Percentiles rank a stretch among this genome's conserved stretches.
phyloP scores from a whole-genome alignment of 2,329 filamentous ascomycete species.

The Ophiocordyceps australis region DNA sequence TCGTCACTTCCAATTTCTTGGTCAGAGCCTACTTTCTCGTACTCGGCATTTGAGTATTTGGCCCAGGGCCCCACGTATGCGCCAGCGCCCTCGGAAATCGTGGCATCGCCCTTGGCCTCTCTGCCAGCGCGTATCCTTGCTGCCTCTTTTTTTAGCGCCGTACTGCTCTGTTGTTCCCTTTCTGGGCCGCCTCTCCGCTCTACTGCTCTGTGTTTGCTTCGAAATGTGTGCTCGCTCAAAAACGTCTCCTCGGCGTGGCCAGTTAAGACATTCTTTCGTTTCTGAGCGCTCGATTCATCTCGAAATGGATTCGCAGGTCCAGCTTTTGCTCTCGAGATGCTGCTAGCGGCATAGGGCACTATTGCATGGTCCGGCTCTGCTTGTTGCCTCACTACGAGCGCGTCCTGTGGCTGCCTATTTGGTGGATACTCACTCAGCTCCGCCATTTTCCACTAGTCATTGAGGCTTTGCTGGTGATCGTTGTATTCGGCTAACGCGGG shows the following conservation, averaged over 20 bases:
- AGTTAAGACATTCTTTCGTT: slow-evolving; percentile 69
- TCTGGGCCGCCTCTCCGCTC: slow-evolving; percentile 45
- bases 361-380: slow-evolving; percentile 40
- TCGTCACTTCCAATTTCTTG: slow-evolving; percentile 64
- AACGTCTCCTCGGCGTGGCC: slow-evolving; percentile 77
- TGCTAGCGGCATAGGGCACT: slow-evolving; percentile 51
- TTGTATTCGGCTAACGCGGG: too few relatives aligned
- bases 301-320: slow-evolving; percentile 65
- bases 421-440: slow-evolving; percentile 46
- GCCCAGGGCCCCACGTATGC: slow-evolving; percentile 95
- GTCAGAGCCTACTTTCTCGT: slow-evolving; percentile 55
- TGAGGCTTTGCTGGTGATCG: too few relatives aligned
- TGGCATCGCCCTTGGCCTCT: slow-evolving; percentile 70
- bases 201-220: slow-evolving; percentile 69
- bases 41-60: slow-evolving; percentile 54
- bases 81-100: slow-evolving; percentile 68
- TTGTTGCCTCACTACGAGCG: slow-evolving; percentile 37
- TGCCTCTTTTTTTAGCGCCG: slow-evolving; percentile 51
- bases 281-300: slow-evolving; percentile 38
- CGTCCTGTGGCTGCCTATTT: slow-evolving; percentile 46
- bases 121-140: slow-evolving; percentile 52
- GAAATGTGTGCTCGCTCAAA: slow-evolving; percentile 82
- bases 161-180: slow-evolving; percentile 33
- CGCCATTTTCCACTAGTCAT: slow-evolving; percentile 25
- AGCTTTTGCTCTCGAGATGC: slow-evolving; percentile 44